Evolutionary conservation across 148 eudicot species (phyloP), one percentile per base, ranked within the genome.

Genomic region (Vaccinium vitisidaea): DNA sequence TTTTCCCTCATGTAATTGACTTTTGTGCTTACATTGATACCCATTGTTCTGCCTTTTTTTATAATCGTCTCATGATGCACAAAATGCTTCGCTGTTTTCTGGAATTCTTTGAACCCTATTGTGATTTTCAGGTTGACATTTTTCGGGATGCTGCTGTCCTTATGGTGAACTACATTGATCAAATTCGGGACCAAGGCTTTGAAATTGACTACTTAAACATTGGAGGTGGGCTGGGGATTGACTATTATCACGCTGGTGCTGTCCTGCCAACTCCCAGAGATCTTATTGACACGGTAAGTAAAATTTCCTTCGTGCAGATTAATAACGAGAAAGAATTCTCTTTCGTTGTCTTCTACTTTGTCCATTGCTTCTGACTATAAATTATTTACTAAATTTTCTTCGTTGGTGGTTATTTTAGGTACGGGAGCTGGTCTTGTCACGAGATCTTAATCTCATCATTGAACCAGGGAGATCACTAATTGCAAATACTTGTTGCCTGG

Each of bases 171-270:
- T 97, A 86, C 87, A 92, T 97, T 21, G 98, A 95, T 74, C 88
- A 97, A 91, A 95, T 97, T 78, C 95, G 98, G 61, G 89, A 91
- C 21, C 98, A 97, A 88, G 99, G 99, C 32, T 97, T 97, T 71
- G 93, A 93, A 88, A 95, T 97, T 79, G 86, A 88, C 85, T 94
- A 95, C 88, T 90, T 97, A 84, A 97, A 97, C 86, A 97, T 97
- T 78, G 99, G 98, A 87, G 99, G 98, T 89, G 99, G 99, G 80
- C 87, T 97, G 84, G 99, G 99, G 83, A 97, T 97, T 65, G 98
- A 97, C 85, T 95, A 95, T 85, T 91, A 97, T 86, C 98, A 95
- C 65, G 77, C 94, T 55, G 98, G 98, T 58, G 97, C 99, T 87
- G 86, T 96, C 87, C 94, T 96, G 85, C 98, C 97, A 23, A 85